Evolutionary conservation across 1,284 basidiomycete species (phyloP).

Genomic region (Papiliotrema terrestris): DNA sequence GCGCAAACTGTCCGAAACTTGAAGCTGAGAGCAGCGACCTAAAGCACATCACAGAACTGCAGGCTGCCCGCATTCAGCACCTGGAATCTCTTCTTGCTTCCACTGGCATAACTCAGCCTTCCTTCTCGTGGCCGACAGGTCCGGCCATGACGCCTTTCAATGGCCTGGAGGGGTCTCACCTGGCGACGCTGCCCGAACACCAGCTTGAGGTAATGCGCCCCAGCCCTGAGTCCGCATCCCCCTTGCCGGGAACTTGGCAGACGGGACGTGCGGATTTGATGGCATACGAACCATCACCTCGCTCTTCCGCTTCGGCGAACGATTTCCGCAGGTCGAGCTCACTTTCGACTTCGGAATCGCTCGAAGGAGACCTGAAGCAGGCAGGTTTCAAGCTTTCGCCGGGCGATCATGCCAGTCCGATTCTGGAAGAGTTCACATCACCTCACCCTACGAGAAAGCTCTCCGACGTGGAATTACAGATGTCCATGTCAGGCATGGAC

Average conservation of each 20-base stretch:
- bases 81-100: constrained; percentile 30
- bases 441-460: not conserved
- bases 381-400: not conserved
- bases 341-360: constrained; percentile 2
- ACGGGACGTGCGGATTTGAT: constrained; percentile 15
- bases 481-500: constrained; percentile 23
- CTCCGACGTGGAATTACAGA: constrained; percentile 7
- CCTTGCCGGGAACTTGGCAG: not conserved
- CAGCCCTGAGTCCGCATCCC: constrained; percentile 33
- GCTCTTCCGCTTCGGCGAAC: constrained; percentile 17
- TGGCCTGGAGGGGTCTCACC: not conserved
- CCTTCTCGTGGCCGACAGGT: not conserved
- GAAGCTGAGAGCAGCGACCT: constrained; percentile 30
- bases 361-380: constrained; percentile 17
- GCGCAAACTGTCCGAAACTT: not conserved
- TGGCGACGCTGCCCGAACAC: constrained; percentile 7
- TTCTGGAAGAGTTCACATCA: constrained; percentile 3
- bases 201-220: constrained; percentile 33
- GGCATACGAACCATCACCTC: constrained; percentile 29
- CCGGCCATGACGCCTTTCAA: not conserved
- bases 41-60: constrained; percentile 28
- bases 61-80: constrained; percentile 33
- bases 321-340: constrained; percentile 25
- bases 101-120: constrained; percentile 2
- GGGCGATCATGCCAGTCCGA: not conserved